phyloP scores from a whole-genome alignment of 208 protist genomes.

The Acanthamoeba sp. region DNA sequence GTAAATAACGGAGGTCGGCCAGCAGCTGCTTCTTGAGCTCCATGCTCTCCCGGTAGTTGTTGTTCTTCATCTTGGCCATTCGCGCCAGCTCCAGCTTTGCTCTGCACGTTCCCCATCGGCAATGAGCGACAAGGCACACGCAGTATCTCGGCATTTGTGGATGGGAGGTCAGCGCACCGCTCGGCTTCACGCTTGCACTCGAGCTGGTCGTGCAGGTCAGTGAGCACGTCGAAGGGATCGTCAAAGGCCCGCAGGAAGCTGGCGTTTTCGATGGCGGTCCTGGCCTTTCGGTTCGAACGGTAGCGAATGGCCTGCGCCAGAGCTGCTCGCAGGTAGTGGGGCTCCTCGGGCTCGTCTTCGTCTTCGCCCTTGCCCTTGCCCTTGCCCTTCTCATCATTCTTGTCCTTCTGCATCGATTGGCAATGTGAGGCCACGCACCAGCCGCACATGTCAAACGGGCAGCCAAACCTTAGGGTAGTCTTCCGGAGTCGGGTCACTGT shows the following conservation, averaged over 20 bases:
- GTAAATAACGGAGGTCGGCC: not conserved
- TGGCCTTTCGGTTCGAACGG: conserved; percentile 17
- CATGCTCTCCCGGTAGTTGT: not conserved
- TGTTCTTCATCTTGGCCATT: not conserved
- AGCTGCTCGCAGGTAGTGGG: not conserved
- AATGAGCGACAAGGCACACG: not conserved
- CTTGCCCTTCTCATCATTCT: not conserved
- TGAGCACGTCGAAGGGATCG: conserved; percentile 31
- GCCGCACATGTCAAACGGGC: not conserved
- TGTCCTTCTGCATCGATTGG: not conserved
- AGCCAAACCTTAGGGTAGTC: not conserved
- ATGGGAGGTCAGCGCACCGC: not conserved
- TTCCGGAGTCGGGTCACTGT: not conserved
- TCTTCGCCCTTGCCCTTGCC: not conserved
- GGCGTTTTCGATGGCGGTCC: not conserved
- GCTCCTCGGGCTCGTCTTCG: not conserved
- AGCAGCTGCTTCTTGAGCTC: conserved; percentile 16
- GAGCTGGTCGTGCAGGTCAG: conserved; percentile 1
- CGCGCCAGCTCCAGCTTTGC: not conserved
- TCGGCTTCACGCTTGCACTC: not conserved
- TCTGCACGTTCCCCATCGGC: not conserved
- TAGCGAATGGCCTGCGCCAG: conserved; percentile 15
- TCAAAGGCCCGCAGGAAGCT: not conserved
- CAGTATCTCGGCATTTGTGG: not conserved
- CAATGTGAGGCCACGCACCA: not conserved